Conservation (phyloP, 768 basidiomycete species). For the Paxillus ammoniavirescens region DNA sequence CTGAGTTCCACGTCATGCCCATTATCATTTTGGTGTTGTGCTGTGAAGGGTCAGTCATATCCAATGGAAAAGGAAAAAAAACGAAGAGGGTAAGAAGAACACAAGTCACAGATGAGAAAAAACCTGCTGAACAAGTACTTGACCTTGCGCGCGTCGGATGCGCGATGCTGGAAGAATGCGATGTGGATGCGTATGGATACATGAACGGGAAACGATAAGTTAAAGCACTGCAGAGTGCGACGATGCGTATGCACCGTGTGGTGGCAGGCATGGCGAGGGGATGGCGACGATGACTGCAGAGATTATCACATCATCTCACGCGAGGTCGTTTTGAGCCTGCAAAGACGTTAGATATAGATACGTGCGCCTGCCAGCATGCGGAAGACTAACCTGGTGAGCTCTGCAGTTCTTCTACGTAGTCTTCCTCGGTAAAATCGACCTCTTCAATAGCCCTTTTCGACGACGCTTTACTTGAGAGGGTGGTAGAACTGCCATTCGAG, state of each 20-base stretch:
- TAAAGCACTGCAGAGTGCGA: slow-evolving; percentile 15
- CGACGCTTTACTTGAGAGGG: slow-evolving; percentile 50
- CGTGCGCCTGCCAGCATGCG: background rate
- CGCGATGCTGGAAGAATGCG: slow-evolving; percentile 10
- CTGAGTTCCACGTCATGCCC: background rate
- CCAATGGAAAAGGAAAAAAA: slow-evolving; percentile 11
- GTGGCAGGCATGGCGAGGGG: background rate
- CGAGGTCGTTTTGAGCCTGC: slow-evolving; percentile 47
- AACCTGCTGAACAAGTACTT: slow-evolving; percentile 22
- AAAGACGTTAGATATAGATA: background rate
- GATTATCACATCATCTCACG: slow-evolving; percentile 28
- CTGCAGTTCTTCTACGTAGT: slow-evolving; percentile 30
- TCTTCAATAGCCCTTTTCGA: slow-evolving; percentile 52
- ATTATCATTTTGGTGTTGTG: slow-evolving; percentile 9
- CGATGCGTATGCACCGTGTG: slow-evolving; percentile 1
- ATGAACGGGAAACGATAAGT: slow-evolving; percentile 22
- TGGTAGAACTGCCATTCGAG: slow-evolving; percentile 53
- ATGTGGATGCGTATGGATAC: slow-evolving; percentile 4
- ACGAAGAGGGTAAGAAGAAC: background rate
- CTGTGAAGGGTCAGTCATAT: slow-evolving; percentile 32
- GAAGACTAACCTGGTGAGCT: slow-evolving; percentile 45
- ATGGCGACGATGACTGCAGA: background rate
- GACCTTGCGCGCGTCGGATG: slow-evolving; percentile 20
- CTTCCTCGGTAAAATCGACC: slow-evolving; percentile 43
- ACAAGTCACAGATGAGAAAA: slow-evolving; percentile 1